phyloP scores from a whole-genome alignment of 257 asterid genomes.

The Ehretia macrophylla region DNA sequence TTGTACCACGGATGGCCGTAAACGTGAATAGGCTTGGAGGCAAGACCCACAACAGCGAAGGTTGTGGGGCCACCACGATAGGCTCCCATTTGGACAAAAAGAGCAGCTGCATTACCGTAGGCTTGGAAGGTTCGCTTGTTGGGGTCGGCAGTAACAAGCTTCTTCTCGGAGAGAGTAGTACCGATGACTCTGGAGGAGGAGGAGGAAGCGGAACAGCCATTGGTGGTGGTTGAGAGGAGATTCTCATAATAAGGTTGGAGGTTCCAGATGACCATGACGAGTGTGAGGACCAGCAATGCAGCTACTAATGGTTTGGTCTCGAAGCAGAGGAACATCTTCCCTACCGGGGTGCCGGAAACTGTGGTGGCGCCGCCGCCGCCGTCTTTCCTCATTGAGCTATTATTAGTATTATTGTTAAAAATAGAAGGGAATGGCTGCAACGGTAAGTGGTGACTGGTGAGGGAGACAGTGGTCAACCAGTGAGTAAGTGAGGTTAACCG shows the following conservation, averaged over 20 bases:
- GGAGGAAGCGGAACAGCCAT: background rate
- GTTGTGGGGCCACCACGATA: constrained; percentile 78
- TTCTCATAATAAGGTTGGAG: constrained; percentile 62
- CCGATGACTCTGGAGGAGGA: background rate
- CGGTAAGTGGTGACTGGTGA: too few relatives aligned
- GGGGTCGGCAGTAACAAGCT: constrained; percentile 10
- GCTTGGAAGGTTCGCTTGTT: constrained; percentile 53
- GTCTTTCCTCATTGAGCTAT: too few relatives aligned
- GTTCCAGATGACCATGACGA: constrained; percentile 48
- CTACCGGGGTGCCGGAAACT: constrained; percentile 23
- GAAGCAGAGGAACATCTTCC: constrained; percentile 46
- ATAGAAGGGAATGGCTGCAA: too few relatives aligned
- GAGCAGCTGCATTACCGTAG: constrained; percentile 67
- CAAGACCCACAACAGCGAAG: constrained; percentile 72
- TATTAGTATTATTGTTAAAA: too few relatives aligned
- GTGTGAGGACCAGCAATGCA: constrained; percentile 46
- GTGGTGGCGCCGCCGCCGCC: too few relatives aligned
- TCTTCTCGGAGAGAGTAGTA: too few relatives aligned
- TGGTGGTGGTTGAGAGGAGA: constrained; percentile 33
- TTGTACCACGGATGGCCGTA: constrained; percentile 62
- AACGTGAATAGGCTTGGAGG: constrained; percentile 74
- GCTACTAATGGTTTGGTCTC: constrained; percentile 56
- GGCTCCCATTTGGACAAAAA: constrained; percentile 78
- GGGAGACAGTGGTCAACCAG: too few relatives aligned
- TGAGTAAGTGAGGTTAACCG: too few relatives aligned